Percentiles rank a stretch among this genome's conserved stretches.
phyloP scores from a whole-genome alignment of 768 basidiomycete genomes.

The Pisolithus albus region DNA sequence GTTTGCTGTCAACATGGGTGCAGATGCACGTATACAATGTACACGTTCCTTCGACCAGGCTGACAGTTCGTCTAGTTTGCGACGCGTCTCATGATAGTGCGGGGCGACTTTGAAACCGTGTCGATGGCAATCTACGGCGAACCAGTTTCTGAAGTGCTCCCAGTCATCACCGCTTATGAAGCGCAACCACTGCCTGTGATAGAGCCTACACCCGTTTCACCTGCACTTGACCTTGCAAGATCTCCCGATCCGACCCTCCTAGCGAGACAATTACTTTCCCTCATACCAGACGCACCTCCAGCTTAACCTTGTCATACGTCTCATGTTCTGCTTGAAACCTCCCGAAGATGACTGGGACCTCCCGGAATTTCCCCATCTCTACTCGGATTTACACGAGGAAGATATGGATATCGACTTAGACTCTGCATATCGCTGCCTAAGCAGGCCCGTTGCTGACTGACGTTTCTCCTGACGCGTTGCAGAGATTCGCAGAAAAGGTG shows the following conservation, averaged over 20 bases:
- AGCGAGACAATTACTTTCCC: constrained; percentile 52
- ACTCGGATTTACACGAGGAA: constrained; percentile 51
- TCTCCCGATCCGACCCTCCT: constrained; percentile 52
- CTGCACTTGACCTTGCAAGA: constrained; percentile 54
- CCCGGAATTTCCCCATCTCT: constrained; percentile 64
- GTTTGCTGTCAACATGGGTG: constrained; percentile 63
- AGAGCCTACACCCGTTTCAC: constrained; percentile 36
- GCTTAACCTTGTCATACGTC: constrained; percentile 55
- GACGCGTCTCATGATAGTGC: constrained; percentile 75
- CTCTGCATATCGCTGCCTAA: constrained; percentile 44
- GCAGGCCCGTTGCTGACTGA: constrained; percentile 57
- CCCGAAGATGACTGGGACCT: constrained; percentile 75
- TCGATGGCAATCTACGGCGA: constrained; percentile 50
- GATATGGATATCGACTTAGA: constrained; percentile 53
- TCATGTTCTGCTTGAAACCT: constrained; percentile 78
- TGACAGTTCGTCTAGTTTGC: constrained; percentile 41
- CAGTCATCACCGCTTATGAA: constrained; percentile 34
- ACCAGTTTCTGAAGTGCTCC: constrained; percentile 39
- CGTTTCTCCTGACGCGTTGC: constrained; percentile 41
- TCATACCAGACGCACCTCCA: constrained; percentile 60
- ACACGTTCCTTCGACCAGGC: background rate
- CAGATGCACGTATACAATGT: constrained; percentile 42
- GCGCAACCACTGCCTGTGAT: constrained; percentile 33
- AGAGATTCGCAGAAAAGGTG: constrained; percentile 50
- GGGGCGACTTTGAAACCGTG: constrained; percentile 61